Evolutionary conservation across 768 basidiomycete genomes (phyloP), one percentile per base, ranked within the genome.

Genomic region (Pleurotus djamor): DNA sequence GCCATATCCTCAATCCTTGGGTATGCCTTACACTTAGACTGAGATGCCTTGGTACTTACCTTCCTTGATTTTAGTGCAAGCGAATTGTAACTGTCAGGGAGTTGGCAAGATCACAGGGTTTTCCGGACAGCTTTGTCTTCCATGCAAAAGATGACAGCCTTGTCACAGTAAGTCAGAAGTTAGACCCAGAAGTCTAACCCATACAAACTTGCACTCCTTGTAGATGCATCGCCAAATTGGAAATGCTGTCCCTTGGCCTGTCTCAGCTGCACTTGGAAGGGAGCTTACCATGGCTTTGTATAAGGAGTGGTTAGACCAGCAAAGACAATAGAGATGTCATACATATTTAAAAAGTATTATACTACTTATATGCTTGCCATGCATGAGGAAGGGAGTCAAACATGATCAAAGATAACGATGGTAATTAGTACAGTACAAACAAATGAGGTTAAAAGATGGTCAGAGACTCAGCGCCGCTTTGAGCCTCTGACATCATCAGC

Each of bases 211-310:
- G 63, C 41, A 41, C 57, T 9, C 37, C 37, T 59, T 55, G 8
- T 62, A 92, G 88, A 88, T 91, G 77, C 88, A 90, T 63, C 78
- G 88, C 33, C 88, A 90, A 59, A 90, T 92, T 61, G 90, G 90
- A 12, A 92, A 92, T 65, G 88, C 90, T 0, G 88, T 92, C 3
- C 85, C 91, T 1, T 80, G 85, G 74, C 87, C 76, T 2, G 73
- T 92, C 5, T 80, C 79, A 8, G 69, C 71, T 21, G 91, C 91
- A 0, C 71, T 92, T 5, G 90, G 88, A n/a, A 77, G 83, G 21
- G 82, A 89, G 65, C 75, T 92, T 38, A 73, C 79, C 4, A 71
- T 76, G 5, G 77, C 79, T 0, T 61, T 84, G 21, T 79, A 85
- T 54, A 75, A 80, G 59, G 72, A 78, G 48, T 89, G 86, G 86